Base-by-base conservation (phyloP, 148 eudicot genomes). In the Diospyros kaki region DNA sequence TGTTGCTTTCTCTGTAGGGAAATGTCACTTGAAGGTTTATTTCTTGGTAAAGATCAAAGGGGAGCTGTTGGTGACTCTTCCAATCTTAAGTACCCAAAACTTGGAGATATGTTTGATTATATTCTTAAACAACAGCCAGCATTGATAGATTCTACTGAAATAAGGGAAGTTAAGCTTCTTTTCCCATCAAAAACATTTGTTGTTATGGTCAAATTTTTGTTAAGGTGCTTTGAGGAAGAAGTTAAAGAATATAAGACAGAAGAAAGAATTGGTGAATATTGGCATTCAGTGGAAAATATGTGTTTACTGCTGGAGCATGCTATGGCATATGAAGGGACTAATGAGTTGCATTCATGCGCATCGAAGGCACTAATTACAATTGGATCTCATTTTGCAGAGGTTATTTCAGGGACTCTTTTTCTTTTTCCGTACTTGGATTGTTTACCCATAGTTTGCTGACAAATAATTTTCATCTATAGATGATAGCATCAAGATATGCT, bases 281-380 rank as follows among this genome's bases (percentile, higher is more conserved):
- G 83, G 77, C 75, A 75, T 58, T 78, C 89, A 46, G 82, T 89
- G 69, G 97, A 86, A 62, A 77, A 68, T 15, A 76, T 92, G 82
- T 94, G 92, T 81, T 87, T 87, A 68, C 86, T 94, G 51, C 72
- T 90, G 55, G 98, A 94, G 78, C 92, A 94, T 90, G 97, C 92
- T 68, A 87, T 94, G 97, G 91, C 90, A 58, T 81, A 84, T 81
- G 98, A 92, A 86, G 96, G 98, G 72, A 87, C 98, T 73, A 85
- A 83, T 72, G 96, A 94, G 85, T 83, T 94, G 87, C 98, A 94
- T 78, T 87, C 98, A 66, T 81, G 81, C 84, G 93, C 97, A 73
- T 87, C 97, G 51, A 85, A 87, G 77, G 86, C 96, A 58, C 83
- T 94, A 73, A 77, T 94, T 54, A 84, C 80, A 61, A 78, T 92